phyloP scores from a whole-genome alignment of 495 filamentous ascomycete species.

The Niebla homalea region DNA sequence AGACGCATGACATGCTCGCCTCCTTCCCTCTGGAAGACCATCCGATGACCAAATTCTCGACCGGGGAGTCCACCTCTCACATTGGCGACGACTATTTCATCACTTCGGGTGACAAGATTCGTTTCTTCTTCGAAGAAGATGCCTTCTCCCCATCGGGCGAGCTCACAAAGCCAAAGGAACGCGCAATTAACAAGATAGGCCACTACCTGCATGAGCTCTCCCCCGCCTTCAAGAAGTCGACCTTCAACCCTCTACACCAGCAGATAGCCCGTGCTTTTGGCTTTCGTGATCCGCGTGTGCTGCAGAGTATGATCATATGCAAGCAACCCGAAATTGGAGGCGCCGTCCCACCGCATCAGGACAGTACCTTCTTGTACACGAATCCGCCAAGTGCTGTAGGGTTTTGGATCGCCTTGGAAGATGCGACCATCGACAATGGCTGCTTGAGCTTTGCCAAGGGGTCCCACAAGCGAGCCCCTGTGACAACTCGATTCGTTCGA shows the following conservation, averaged over 20 bases:
- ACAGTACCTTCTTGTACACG: slow-evolving; percentile 86
- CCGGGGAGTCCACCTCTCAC: slow-evolving; percentile 54
- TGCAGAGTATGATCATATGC: slow-evolving; percentile 97
- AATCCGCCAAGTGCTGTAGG: slow-evolving; percentile 80
- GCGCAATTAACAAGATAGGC: slow-evolving; percentile 92
- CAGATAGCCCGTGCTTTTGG: slow-evolving; percentile 57
- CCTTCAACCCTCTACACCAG: slow-evolving; percentile 40
- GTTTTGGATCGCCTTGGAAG: slow-evolving; percentile 93
- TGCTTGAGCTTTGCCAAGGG: slow-evolving; percentile 76
- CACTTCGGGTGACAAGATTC: slow-evolving; percentile 71
- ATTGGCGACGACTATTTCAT: slow-evolving; percentile 96
- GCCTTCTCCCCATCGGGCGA: slow-evolving; percentile 32
- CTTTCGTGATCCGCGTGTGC: slow-evolving; percentile 57
- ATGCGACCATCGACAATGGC: slow-evolving; percentile 71
- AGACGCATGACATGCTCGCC: slow-evolving; percentile 62
- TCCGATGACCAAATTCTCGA: slow-evolving; percentile 86
- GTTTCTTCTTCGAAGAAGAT: slow-evolving; percentile 93
- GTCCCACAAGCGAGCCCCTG: slow-evolving; percentile 51
- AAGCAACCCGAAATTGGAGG: slow-evolving; percentile 96
- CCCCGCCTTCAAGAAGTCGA: slow-evolving; percentile 52
- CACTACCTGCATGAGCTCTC: slow-evolving; percentile 74
- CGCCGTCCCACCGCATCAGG: slow-evolving; percentile 75
- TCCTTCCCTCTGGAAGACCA: slow-evolving; percentile 64
- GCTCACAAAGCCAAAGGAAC: slow-evolving; percentile 62
- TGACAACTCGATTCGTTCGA: slow-evolving; percentile 64